A percentile compares a stretch with the other conserved stretches of the same genome.
Evolutionary conservation across 139 green algal genomes (phyloP).

Genomic region (Micractinium sp.): DNA sequence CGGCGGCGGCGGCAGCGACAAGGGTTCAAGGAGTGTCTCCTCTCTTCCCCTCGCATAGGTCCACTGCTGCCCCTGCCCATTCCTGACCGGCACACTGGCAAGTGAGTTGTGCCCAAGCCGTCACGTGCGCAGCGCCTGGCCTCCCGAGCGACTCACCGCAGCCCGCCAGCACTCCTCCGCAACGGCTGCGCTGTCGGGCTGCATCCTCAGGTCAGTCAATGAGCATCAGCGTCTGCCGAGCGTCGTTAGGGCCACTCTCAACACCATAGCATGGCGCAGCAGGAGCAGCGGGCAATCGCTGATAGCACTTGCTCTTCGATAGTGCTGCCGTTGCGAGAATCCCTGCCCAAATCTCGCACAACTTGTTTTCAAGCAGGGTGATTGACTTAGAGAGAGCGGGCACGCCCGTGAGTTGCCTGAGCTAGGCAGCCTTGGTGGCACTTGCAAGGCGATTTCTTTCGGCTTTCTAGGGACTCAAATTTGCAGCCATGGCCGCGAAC

Average conservation of each 20-base stretch:
- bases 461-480: neutral
- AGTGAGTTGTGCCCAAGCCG: neutral
- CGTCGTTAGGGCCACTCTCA: neutral
- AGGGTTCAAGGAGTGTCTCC: neutral
- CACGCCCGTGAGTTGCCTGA: neutral
- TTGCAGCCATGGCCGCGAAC: neutral
- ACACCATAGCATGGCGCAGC: neutral
- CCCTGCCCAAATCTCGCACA: too few relatives aligned
- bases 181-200: neutral
- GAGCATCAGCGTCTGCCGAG: neutral
- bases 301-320: neutral
- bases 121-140: neutral
- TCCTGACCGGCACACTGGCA: neutral
- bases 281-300: neutral
- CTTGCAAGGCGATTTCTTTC: neutral
- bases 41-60: neutral
- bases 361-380: neutral
- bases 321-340: neutral
- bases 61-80: neutral
- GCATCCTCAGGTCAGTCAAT: neutral
- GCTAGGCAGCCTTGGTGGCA: neutral
- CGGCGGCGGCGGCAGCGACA: neutral
- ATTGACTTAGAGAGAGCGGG: neutral
- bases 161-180: slow-evolving; percentile 21
- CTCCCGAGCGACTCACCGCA: neutral